Conservation (phyloP, 176 grass and related monocot genomes). For the Lolium rigidum region DNA sequence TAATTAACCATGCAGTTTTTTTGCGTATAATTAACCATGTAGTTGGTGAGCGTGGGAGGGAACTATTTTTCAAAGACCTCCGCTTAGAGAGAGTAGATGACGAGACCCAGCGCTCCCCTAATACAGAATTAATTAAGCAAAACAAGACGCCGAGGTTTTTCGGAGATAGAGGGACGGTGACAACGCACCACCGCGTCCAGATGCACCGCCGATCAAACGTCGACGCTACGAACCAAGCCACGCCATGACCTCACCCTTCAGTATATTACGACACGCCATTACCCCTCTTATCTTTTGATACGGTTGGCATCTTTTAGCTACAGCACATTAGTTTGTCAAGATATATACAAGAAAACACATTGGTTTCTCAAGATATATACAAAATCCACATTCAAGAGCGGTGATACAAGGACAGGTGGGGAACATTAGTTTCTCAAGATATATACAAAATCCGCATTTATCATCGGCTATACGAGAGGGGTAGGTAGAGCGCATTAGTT, state of each 20-base stretch:
- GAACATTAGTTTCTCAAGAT: neutral
- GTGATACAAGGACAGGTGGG: neutral
- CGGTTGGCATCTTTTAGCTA: neutral
- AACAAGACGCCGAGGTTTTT: slow-evolving; percentile 1
- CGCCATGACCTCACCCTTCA: neutral
- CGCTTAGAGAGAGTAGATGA: neutral
- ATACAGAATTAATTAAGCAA: neutral
- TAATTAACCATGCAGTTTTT: neutral
- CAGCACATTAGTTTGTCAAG: neutral
- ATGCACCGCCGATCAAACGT: neutral
- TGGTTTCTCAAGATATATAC: neutral
- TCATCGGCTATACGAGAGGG: neutral
- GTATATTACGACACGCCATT: neutral
- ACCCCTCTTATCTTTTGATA: neutral
- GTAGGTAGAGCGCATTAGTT: neutral
- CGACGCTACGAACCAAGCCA: neutral
- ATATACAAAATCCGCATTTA: neutral
- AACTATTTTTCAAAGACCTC: slow-evolving; percentile 11
- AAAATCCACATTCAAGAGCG: neutral
- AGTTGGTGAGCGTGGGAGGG: neutral
- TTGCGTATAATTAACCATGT: neutral
- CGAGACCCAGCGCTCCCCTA: neutral
- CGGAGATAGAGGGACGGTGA: neutral
- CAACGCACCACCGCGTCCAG: neutral
- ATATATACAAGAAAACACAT: neutral